phyloP scores from a whole-genome alignment of 805 yeast genomes.

The Cyberlindnera galapagoensis region DNA sequence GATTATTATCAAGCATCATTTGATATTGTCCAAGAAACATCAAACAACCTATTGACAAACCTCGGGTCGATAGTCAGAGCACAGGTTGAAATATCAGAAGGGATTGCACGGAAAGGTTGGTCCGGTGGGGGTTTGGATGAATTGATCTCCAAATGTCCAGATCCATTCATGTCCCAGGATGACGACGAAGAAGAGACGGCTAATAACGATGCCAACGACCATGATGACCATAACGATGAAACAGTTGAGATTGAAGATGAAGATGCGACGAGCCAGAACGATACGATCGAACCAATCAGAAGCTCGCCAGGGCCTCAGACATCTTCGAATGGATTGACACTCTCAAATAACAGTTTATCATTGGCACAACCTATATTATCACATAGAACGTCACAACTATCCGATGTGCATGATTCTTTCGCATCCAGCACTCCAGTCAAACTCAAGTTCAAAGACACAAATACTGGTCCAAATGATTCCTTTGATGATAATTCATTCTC shows the following conservation, averaged over 20 bases:
- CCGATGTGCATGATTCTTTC: slow-evolving; percentile 5
- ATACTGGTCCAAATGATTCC: slow-evolving; percentile 4
- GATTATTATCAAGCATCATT: slow-evolving; percentile 65
- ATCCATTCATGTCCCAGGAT: slow-evolving; percentile 40
- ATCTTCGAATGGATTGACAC: slow-evolving; percentile 8
- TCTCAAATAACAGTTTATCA: slow-evolving; percentile 7
- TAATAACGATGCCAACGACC: slow-evolving; percentile 5
- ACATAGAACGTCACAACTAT: slow-evolving; percentile 5
- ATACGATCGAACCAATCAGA: background rate
- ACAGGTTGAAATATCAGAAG: slow-evolving; percentile 74
- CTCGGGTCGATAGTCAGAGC: slow-evolving; percentile 68
- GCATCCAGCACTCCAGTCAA: slow-evolving; percentile 18
- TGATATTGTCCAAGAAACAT: slow-evolving; percentile 56
- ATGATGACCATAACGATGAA: slow-evolving; percentile 1
- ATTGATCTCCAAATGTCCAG: slow-evolving; percentile 56
- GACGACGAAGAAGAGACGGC: slow-evolving; percentile 17
- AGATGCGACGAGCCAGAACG: background rate
- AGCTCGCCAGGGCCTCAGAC: slow-evolving; percentile 3
- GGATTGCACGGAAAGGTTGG: slow-evolving; percentile 80
- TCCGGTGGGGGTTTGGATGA: slow-evolving; percentile 82
- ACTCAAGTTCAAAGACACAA: slow-evolving; percentile 4
- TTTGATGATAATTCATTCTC: slow-evolving; percentile 47
- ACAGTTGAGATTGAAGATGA: slow-evolving; percentile 5
- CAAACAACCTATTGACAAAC: slow-evolving; percentile 42
- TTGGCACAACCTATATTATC: slow-evolving; percentile 12